Conservation (phyloP, 352 stramenopile species). For the Elongisporangium undulatum region DNA sequence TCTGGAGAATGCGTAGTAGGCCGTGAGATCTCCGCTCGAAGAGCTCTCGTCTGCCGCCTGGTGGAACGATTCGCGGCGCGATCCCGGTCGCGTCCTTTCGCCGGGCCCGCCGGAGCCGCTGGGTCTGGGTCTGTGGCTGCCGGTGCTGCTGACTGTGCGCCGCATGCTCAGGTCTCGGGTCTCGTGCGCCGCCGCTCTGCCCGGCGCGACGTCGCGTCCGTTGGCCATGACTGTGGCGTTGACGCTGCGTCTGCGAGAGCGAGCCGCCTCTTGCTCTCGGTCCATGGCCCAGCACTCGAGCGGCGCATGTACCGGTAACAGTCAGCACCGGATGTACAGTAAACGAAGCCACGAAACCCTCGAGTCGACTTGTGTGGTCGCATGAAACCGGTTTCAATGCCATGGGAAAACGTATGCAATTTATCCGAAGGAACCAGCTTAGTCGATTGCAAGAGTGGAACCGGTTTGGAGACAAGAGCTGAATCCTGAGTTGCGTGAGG, state of each 20-base stretch:
- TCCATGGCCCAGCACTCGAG: not conserved
- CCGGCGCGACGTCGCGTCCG: constrained; percentile 5
- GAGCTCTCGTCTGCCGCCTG: constrained; percentile 6
- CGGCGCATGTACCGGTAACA: not conserved
- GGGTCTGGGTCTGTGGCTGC: constrained; percentile 5
- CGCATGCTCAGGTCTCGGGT: constrained; percentile 4
- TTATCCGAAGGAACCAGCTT: too few relatives aligned
- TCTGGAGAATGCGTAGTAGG: constrained; percentile 64
- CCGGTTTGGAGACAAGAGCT: not conserved
- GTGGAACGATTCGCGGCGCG: constrained; percentile 7
- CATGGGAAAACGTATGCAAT: too few relatives aligned
- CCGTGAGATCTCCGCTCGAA: constrained; percentile 34
- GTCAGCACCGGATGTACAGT: not conserved
- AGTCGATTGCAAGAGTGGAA: too few relatives aligned
- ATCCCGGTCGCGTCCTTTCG: constrained; percentile 2
- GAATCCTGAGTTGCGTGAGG: not conserved
- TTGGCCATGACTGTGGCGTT: constrained; percentile 3
- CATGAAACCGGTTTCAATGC: not conserved
- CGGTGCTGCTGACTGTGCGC: constrained; percentile 10
- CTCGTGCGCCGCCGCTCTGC: not conserved
- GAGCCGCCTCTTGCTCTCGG: not conserved
- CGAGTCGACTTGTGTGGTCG: not conserved
- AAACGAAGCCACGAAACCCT: not conserved
- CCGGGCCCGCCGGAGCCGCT: not conserved
- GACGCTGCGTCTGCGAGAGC: not conserved